phyloP scores from a whole-genome alignment of 768 basidiomycete genomes.

The Strobilomyces confusus region DNA sequence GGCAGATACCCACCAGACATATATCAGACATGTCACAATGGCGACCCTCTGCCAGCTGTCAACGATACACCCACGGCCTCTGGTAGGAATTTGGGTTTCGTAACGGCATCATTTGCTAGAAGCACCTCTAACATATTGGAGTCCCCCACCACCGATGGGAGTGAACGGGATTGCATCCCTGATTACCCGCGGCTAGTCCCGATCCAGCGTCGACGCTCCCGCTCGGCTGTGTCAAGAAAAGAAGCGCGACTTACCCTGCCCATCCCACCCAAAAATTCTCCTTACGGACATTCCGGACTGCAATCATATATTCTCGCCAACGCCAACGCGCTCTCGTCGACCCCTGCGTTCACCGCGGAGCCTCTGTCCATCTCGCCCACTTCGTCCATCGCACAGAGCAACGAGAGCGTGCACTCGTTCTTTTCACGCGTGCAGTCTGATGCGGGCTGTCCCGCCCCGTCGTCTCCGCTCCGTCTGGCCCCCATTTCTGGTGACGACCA shows the following conservation, averaged over 20 bases:
- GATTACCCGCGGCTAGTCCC: slow-evolving; percentile 14
- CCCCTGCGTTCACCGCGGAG: slow-evolving; percentile 28
- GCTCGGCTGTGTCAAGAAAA: slow-evolving; percentile 31
- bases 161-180: slow-evolving; percentile 3
- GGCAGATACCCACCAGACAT: slow-evolving; percentile 33
- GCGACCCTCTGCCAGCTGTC: slow-evolving; percentile 7
- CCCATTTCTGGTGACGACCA: slow-evolving; percentile 25
- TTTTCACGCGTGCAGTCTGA: slow-evolving; percentile 20
- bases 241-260: slow-evolving; percentile 27
- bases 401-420: slow-evolving; percentile 26
- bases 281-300: slow-evolving; percentile 29
- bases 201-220: slow-evolving; percentile 32
- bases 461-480: slow-evolving; percentile 24
- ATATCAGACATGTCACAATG: slow-evolving; percentile 24
- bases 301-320: slow-evolving; percentile 25
- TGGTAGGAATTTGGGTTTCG: slow-evolving; percentile 1
- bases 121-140: slow-evolving; percentile 21
- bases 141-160: slow-evolving; percentile 5
- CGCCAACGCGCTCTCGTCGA: slow-evolving; percentile 22
- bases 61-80: slow-evolving; percentile 7
- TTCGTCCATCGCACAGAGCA: slow-evolving; percentile 23
- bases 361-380: slow-evolving; percentile 26
- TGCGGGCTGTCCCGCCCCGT: slow-evolving; percentile 19
- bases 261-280: slow-evolving; percentile 26
- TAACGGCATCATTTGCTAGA: slow-evolving; percentile 22